Conservation (phyloP, 1,284 basidiomycete species). For the Thecaphora thlaspeos region DNA sequence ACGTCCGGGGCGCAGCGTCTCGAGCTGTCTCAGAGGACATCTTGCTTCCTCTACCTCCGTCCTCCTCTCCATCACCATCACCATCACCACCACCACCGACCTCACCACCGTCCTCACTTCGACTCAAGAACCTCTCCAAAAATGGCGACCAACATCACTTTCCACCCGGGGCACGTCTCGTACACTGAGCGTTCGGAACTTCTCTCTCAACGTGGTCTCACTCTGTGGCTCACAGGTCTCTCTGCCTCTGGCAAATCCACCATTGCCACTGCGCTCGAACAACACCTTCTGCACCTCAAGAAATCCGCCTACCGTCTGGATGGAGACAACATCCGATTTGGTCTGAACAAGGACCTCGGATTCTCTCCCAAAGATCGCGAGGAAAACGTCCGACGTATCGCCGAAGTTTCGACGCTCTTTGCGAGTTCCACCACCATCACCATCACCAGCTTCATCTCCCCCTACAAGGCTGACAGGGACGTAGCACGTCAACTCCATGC, state of each 20-base stretch:
- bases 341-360: slow-evolving; percentile 95
- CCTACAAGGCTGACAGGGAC: slow-evolving; percentile 81
- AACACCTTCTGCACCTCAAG: slow-evolving; percentile 82
- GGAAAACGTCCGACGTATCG: slow-evolving; percentile 96
- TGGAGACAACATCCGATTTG: slow-evolving; percentile 95
- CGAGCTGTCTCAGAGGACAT: too few relatives aligned
- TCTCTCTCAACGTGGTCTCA: slow-evolving; percentile 38
- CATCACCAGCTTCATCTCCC: slow-evolving; percentile 96
- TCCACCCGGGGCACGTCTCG: slow-evolving; percentile 66
- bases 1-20: too few relatives aligned
- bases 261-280: slow-evolving; percentile 93
- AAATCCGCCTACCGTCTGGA: slow-evolving; percentile 90
- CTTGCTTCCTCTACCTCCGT: too few relatives aligned
- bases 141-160: slow-evolving; percentile 85
- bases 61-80: too few relatives aligned
- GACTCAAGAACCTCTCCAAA: slow-evolving; percentile 3
- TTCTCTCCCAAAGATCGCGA: slow-evolving; percentile 92
- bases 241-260: slow-evolving; percentile 71
- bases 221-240: slow-evolving; percentile 48
- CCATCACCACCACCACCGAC: too few relatives aligned
- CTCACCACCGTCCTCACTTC: too few relatives aligned
- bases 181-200: slow-evolving; percentile 50
- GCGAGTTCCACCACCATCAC: slow-evolving; percentile 81
- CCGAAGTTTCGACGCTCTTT: slow-evolving; percentile 94
- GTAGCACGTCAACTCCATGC: slow-evolving; percentile 79